Percentiles rank a stretch among this genome's conserved stretches.
Evolutionary conservation across 225 moss, liverwort and hornwort genomes (phyloP).

Genomic region (Bryoerythrophyllum caledonicum): DNA sequence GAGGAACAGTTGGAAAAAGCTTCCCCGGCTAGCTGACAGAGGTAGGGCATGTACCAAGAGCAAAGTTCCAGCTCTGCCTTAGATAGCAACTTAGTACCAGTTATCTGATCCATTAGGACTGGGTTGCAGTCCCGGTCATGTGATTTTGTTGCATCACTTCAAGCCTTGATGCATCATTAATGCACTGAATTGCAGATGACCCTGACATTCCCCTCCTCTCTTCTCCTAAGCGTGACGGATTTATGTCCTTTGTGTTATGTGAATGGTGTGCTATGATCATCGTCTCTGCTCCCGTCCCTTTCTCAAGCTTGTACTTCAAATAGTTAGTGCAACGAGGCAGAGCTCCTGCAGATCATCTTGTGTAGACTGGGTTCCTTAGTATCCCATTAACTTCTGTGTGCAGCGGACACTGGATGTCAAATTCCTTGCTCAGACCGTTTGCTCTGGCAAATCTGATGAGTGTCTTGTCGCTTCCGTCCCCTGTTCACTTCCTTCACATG

Average conservation of each 20-base stretch:
- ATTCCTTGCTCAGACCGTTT: conserved; percentile 14
- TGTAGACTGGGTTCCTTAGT: background rate
- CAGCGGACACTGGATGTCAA: conserved; percentile 18
- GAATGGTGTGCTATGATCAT: conserved; percentile 24
- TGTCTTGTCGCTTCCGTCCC: background rate
- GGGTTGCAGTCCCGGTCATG: conserved; percentile 46
- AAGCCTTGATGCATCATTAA: conserved; percentile 46
- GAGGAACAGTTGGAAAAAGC: conserved; percentile 27
- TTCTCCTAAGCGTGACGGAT: conserved; percentile 17
- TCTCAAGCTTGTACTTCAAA: background rate
- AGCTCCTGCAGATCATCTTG: background rate
- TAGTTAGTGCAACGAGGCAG: background rate
- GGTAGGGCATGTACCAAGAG: conserved; percentile 31
- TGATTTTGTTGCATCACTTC: conserved; percentile 53
- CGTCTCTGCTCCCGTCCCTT: background rate
- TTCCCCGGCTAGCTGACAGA: conserved; percentile 30
- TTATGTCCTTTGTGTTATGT: background rate
- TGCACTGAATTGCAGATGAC: conserved; percentile 45
- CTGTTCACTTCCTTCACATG: background rate
- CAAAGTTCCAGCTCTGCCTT: conserved; percentile 13
- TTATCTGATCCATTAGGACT: conserved; percentile 32
- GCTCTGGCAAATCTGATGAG: background rate
- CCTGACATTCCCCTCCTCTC: conserved; percentile 21
- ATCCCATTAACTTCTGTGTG: background rate
- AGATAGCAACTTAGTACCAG: background rate